Evolutionary conservation across 2,329 filamentous ascomycete genomes (phyloP), one percentile per base, ranked within the genome.

Genomic region (Exserohilum rostratum): DNA sequence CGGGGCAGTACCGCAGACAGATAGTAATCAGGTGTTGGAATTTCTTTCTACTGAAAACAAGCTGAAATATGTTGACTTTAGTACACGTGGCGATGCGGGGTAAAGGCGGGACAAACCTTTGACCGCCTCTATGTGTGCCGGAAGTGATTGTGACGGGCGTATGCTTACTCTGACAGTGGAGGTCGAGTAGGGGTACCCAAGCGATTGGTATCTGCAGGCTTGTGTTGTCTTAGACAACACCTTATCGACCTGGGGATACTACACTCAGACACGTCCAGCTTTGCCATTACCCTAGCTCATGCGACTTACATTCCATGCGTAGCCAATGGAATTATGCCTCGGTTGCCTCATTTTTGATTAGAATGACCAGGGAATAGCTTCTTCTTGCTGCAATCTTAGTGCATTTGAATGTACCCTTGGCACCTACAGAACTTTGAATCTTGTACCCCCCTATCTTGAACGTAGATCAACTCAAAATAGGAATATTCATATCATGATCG

Each of bases 51-150:
- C 5, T 46, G 37, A 27, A 37, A 20, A n/a, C 12, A 15, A 13
- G 9, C 35, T 20, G 12, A 15, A 31, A 25, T 6, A 29, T 22
- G 43, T 25, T 37, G 27, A 20, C 6, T 31, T 7, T 2, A 20
- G 43, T 39, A 48, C n/a, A 49, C 57, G 57, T 60, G 57, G 57
- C 50, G 50, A 39, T 55, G 54, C 37, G 57, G 54, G 54, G 57
- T 54, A 49, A 40, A 25, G 29, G 7, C 13, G 33, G 13, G 33
- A 13, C 7, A 13, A 35, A 15, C 13, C 33, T 35, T n/a, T 35
- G 7, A 15, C 33, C 13, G 22, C 22, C 13, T 35, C 22, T 25
- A 4, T 7, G 7, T 25, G 22, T 7, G 7, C 22, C 22, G 4
- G 4, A 25, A 25, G 22, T 25, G 4, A 5, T 25, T 25, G 22